Evolutionary conservation across 2,329 filamentous ascomycete species (phyloP).

Genomic region (Chaetomium sp.): DNA sequence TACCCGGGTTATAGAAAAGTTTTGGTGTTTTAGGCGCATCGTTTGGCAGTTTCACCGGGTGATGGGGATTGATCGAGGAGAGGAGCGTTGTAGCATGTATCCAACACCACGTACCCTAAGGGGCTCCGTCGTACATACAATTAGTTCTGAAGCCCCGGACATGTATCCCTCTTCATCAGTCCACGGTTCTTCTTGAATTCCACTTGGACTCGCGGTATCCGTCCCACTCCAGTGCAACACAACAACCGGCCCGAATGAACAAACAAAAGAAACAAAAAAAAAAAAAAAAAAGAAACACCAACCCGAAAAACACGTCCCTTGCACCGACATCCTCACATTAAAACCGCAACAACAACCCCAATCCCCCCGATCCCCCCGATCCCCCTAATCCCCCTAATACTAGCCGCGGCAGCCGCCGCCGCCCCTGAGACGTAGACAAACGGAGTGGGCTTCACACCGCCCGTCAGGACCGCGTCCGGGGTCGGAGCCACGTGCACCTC

Average conservation of each 20-base stretch:
- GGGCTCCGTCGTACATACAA: too few relatives aligned
- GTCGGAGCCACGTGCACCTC: neutral
- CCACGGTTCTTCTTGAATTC: too few relatives aligned
- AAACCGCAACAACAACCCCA: neutral
- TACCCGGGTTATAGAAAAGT: slow-evolving; percentile 11
- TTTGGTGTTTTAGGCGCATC: neutral
- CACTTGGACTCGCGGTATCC: too few relatives aligned
- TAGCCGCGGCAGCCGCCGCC: too few relatives aligned
- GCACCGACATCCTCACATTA: slow-evolving; percentile 7
- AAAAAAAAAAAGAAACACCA: neutral
- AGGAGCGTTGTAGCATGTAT: too few relatives aligned
- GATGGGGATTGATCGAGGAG: too few relatives aligned
- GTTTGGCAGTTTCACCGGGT: neutral
- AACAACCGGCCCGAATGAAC: neutral
- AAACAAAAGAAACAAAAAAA: neutral
- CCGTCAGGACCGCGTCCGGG: neutral
- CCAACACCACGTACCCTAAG: too few relatives aligned
- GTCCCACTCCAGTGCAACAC: neutral
- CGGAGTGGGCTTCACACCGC: neutral
- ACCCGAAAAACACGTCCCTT: neutral
- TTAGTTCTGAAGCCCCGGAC: too few relatives aligned
- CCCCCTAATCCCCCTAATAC: too few relatives aligned
- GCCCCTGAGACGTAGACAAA: neutral
- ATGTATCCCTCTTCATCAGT: too few relatives aligned
- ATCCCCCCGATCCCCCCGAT: neutral